These are phyloP conservation scores for Aspergillus coremiiformis DNA, from an alignment of 495 filamentous ascomycete genomes.

Conservation along the genomic window DNA sequence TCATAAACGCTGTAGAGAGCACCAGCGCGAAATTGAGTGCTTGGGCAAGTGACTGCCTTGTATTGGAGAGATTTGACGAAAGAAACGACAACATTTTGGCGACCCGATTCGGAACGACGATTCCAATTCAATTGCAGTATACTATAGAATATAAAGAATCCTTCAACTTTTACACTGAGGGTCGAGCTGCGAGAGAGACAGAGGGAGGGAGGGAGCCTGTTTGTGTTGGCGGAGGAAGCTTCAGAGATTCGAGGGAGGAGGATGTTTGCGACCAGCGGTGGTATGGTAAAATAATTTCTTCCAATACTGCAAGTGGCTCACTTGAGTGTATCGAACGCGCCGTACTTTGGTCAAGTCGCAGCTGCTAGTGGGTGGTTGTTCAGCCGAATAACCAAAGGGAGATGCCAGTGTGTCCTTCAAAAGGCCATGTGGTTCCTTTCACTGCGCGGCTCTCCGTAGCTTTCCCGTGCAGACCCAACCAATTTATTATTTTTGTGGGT, in stretches of 20 bases:
- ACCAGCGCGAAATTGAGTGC: conserved; percentile 92
- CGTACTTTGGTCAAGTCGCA: neutral
- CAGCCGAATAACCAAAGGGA: neutral
- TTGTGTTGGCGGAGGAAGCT: neutral
- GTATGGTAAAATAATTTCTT: neutral
- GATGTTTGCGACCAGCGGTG: conserved; percentile 5
- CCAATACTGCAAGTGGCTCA: neutral
- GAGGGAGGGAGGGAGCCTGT: too few relatives aligned
- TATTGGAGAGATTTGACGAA: conserved; percentile 51
- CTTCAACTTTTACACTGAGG: neutral
- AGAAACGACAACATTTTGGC: conserved; percentile 69
- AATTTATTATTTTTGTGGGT: neutral
- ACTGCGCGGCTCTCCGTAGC: neutral
- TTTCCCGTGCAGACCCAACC: neutral
- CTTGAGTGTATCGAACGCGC: neutral
- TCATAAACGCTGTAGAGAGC: conserved; percentile 92
- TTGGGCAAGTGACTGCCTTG: conserved; percentile 81
- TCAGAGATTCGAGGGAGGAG: conserved; percentile 21
- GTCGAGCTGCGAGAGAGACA: neutral
- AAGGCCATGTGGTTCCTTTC: conserved; percentile 13
- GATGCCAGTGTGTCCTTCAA: conserved; percentile 28
- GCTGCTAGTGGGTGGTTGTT: neutral
- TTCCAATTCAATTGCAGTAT: neutral
- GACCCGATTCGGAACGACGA: neutral
- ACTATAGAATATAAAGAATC: neutral